Conservation (phyloP, 1,139 yeast species). For the Eremothecium sinecaudum region DNA sequence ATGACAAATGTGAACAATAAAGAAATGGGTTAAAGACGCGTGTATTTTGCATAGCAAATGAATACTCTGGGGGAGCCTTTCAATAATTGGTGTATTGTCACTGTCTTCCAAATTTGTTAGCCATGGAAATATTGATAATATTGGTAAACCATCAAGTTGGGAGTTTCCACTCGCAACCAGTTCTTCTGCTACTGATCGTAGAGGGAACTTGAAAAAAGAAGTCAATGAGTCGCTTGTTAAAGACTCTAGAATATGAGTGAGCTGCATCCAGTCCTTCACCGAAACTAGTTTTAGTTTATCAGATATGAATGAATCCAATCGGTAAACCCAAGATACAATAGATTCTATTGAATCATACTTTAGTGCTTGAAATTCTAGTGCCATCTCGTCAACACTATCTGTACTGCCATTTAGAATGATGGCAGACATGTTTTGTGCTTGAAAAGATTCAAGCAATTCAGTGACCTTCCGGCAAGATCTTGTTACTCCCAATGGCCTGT, state of each 20-base stretch:
- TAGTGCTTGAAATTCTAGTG: conserved; percentile 34
- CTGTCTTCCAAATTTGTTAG: conserved; percentile 42
- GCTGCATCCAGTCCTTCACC: conserved; percentile 69
- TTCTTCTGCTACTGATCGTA: conserved; percentile 14
- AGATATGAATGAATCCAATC: conserved; percentile 54
- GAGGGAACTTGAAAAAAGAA: conserved; percentile 48
- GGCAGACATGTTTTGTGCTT: conserved; percentile 14
- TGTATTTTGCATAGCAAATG: conserved; percentile 61
- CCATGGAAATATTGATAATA: conserved; percentile 66
- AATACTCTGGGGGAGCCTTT: conserved; percentile 62
- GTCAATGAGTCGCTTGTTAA: conserved; percentile 46
- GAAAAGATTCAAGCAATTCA: conserved; percentile 15
- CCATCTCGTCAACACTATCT: conserved; percentile 16
- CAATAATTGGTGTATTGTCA: conserved; percentile 37
- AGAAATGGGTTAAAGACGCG: conserved; percentile 53
- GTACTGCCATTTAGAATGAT: conserved; percentile 10
- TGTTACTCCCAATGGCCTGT: conserved; percentile 50
- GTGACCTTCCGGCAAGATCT: conserved; percentile 19
- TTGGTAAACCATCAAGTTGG: conserved; percentile 42
- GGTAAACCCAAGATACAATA: conserved; percentile 39
- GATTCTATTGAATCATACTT: conserved; percentile 32
- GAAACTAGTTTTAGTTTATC: conserved; percentile 52
- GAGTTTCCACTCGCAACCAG: conserved; percentile 19
- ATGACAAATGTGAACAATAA: conserved; percentile 60
- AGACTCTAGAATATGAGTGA: conserved; percentile 64